Evolutionary conservation across 2,329 filamentous ascomycete genomes (phyloP), one percentile per base, ranked within the genome.

Genomic region (Coniochaeta ligniaria): DNA sequence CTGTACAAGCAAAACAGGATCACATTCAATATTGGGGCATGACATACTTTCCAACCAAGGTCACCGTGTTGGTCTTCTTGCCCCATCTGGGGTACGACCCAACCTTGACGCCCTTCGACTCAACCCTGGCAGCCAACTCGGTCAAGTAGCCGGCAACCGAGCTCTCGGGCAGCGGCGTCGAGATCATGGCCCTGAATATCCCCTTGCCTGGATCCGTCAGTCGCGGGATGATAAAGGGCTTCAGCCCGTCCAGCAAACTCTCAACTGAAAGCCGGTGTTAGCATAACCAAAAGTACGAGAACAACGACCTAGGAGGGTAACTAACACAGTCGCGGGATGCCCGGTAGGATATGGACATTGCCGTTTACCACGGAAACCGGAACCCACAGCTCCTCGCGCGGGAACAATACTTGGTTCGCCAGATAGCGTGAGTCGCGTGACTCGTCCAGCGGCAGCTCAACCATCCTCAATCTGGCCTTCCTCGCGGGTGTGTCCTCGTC

Each of bases 71-170:
- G 64, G 82, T 82, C 69, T 86, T 85, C 80, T 91, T 94, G 6
- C 90, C 91, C 92, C 93, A 97, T 60, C 92, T 81, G 38, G 95
- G 95, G 75, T 99, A 98, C 74, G 91, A 96, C 55, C 95, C 95
- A 17, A 98, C 92, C 77, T 98, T 98, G 69, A 98, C 83, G 3
- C 92, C 92, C 69, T 83, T 86, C 0, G 85, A 78, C 71, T 86
- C 88, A 24, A 93, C 89, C 72, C 85, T 85, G 31, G 78, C 82
- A 5, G 93, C 91, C 63, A 98, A 77, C 65, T 91, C 83, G 1
- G 92, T 94, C 69, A 99, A 78, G 71, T 91, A 97, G 20, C 81
- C 84, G 14, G 95, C 94, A 35, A 97, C 86, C 20, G 83, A 83
- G 73, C 92, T 97, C 80, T 99, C 95, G 0, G 90, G 80, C 74